A percentile compares a stretch with the other conserved stretches of the same genome.
Evolutionary conservation across 2,329 filamentous ascomycete genomes (phyloP).

Genomic region (Colletotrichum sublineola): DNA sequence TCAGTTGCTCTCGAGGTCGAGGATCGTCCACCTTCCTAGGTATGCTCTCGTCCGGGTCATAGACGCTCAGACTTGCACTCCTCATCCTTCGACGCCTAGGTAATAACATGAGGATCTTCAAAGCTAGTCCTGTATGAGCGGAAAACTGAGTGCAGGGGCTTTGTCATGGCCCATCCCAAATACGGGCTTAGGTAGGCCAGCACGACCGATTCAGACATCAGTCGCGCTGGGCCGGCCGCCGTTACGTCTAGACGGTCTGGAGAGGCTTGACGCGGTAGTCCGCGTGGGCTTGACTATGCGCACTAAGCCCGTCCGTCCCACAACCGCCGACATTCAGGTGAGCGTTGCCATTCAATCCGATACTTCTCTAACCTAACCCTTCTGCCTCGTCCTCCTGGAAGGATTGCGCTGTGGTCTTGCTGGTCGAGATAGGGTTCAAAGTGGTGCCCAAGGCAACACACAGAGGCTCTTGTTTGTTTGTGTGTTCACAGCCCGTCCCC

Average conservation of each 20-base stretch:
- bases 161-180: constrained; percentile 33
- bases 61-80: constrained; percentile 11
- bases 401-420: not conserved
- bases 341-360: constrained; percentile 5
- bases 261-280: constrained; percentile 22
- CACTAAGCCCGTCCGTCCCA: constrained; percentile 28
- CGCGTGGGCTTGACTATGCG: constrained; percentile 28
- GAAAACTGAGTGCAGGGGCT: not conserved
- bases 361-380: not conserved
- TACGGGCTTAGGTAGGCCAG: constrained; percentile 31
- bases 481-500: not conserved
- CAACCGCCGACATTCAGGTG: constrained; percentile 34
- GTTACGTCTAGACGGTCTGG: constrained; percentile 21
- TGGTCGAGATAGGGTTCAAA: not conserved
- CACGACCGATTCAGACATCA: constrained; percentile 32
- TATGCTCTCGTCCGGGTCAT: not conserved
- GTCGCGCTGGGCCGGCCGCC: constrained; percentile 11
- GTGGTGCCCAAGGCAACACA: constrained; percentile 1
- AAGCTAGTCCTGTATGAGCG: constrained; percentile 11
- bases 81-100: not conserved
- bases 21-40: not conserved
- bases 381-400: not conserved
- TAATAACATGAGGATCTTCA: constrained; percentile 35
- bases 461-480: not conserved
- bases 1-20: constrained; percentile 7